A percentile compares a stretch with the other conserved stretches of the same genome.
Evolutionary conservation across 2,329 filamentous ascomycete species (phyloP).

Genomic region (Colletotrichum australisinense): DNA sequence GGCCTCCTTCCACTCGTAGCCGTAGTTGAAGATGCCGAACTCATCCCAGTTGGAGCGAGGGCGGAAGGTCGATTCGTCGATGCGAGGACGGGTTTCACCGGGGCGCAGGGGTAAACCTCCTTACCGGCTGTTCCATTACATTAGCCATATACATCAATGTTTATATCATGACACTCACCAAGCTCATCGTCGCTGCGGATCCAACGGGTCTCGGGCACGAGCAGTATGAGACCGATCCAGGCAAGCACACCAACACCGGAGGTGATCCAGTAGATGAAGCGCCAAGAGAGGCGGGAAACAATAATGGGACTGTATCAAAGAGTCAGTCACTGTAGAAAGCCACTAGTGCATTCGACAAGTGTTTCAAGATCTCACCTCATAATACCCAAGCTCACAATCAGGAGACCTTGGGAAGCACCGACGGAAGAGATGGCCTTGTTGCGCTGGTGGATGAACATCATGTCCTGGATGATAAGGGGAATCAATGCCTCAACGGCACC

Average conservation of each 20-base stretch:
- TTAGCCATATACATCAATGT: background rate
- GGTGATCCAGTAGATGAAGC: conserved; percentile 49
- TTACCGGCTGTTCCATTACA: conserved; percentile 26
- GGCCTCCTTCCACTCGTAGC: conserved; percentile 42
- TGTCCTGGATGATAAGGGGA: conserved; percentile 51
- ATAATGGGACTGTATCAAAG: conserved; percentile 40
- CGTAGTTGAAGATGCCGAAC: conserved; percentile 45
- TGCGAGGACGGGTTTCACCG: conserved; percentile 35
- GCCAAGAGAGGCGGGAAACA: conserved; percentile 46
- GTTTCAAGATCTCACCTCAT: conserved; percentile 27
- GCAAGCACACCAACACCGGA: conserved; percentile 44
- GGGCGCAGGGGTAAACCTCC: conserved; percentile 35
- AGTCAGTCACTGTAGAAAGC: background rate
- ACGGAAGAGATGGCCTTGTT: conserved; percentile 47
- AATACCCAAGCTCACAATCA: conserved; percentile 44
- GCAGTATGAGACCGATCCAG: conserved; percentile 47
- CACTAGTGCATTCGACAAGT: background rate
- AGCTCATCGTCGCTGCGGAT: conserved; percentile 45
- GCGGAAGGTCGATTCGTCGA: conserved; percentile 35
- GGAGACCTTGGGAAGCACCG: conserved; percentile 43
- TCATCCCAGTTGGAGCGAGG: conserved; percentile 45
- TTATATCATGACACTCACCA: conserved; percentile 29
- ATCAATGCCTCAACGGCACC: conserved; percentile 50
- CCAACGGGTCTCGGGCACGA: conserved; percentile 52
- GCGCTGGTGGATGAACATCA: conserved; percentile 52